phyloP scores from a whole-genome alignment of 108 stramenopile genomes.

The Schizochytrium sp. region DNA sequence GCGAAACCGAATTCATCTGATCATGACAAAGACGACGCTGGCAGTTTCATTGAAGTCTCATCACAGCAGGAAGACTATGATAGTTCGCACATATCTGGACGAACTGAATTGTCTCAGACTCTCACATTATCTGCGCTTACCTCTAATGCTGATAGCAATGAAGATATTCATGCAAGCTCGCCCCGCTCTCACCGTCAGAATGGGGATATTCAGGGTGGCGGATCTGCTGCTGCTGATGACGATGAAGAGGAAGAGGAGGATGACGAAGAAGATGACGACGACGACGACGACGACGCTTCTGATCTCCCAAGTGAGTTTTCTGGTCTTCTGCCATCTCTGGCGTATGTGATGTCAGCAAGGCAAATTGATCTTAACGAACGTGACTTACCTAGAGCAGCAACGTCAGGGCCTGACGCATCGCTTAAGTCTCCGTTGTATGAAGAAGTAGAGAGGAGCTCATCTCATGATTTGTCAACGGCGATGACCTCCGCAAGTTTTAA shows the following conservation, averaged over 20 bases:
- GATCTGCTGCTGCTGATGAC: not conserved
- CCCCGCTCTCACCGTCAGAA: not conserved
- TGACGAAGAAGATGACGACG: conserved; percentile 50
- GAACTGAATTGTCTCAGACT: no score
- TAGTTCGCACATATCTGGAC: no score
- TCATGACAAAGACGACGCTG: no score
- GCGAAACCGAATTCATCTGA: no score
- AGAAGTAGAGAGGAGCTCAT: no score
- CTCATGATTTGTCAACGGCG: no score
- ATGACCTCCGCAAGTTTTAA: no score
- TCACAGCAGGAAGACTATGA: no score
- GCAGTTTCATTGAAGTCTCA: no score
- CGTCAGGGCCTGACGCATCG: not conserved
- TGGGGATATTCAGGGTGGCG: not conserved
- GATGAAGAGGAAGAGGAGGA: conserved; percentile 7
- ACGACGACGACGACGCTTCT: conserved; percentile 21
- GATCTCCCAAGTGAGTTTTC: conserved; percentile 42
- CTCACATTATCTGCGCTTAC: no score
- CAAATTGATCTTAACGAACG: conserved; percentile 6
- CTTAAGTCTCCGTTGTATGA: not conserved
- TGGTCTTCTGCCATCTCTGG: conserved; percentile 6
- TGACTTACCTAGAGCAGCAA: not conserved
- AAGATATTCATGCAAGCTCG: no score
- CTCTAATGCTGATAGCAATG: no score
- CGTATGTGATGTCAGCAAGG: conserved; percentile 46